Conservation (phyloP, 2,329 filamentous ascomycete genomes). For the Fonsecaea erecta region DNA sequence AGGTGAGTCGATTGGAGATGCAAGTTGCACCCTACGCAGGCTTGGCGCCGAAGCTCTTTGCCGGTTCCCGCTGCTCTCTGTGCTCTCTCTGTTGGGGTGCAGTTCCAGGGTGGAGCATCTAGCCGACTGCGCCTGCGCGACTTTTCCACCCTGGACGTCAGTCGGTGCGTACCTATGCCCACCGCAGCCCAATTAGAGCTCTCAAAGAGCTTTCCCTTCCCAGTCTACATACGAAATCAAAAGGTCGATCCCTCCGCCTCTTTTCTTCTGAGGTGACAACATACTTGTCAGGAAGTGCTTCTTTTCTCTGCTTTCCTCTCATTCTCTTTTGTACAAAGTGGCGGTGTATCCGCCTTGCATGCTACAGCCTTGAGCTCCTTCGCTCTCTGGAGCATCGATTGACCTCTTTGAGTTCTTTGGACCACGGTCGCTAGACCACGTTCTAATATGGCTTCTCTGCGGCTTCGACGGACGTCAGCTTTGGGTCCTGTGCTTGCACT, state of each 20-base stretch:
- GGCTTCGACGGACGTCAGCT: slow-evolving; percentile 33
- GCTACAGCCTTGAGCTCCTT: slow-evolving; percentile 25
- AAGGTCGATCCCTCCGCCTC: slow-evolving; percentile 3
- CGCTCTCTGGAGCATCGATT: slow-evolving; percentile 31
- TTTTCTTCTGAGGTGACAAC: background rate
- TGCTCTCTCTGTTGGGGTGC: too few species aligned
- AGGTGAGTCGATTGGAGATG: slow-evolving; percentile 33
- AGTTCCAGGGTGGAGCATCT: background rate
- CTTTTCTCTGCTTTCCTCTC: slow-evolving; percentile 2
- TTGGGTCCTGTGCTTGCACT: slow-evolving; percentile 31
- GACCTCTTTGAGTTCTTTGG: slow-evolving; percentile 12
- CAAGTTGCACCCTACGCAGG: slow-evolving; percentile 16
- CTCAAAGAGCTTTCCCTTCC: slow-evolving; percentile 24
- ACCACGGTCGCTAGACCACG: slow-evolving; percentile 16
- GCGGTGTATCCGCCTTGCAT: slow-evolving; percentile 30
- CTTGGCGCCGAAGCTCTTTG: slow-evolving; percentile 27
- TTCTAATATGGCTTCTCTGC: slow-evolving; percentile 33
- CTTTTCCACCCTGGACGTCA: slow-evolving; percentile 12
- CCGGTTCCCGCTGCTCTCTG: slow-evolving; percentile 26
- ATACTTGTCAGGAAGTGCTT: slow-evolving; percentile 5
- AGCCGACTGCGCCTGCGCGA: slow-evolving; percentile 14
- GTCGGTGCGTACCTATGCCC: slow-evolving; percentile 18
- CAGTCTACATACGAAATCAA: background rate
- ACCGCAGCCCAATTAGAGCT: slow-evolving; percentile 23
- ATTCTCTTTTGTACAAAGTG: slow-evolving; percentile 16